Evolutionary conservation across 2,329 filamentous ascomycete species (phyloP), one percentile per base, ranked within the genome.

Genomic region (Microdochium nivale): DNA sequence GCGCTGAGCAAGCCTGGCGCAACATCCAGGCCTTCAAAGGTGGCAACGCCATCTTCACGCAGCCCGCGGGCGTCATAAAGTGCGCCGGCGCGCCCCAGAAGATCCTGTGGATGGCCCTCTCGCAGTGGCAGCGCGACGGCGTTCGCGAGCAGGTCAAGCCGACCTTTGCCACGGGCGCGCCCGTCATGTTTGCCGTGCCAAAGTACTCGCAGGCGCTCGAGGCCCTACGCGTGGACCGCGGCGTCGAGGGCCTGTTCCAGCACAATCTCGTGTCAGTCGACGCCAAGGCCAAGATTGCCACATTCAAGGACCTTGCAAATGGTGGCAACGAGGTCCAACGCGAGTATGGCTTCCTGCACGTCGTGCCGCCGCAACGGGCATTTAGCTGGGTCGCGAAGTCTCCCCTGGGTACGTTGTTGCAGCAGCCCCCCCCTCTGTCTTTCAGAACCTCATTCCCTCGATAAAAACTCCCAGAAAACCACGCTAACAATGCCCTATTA

Each of bases 401-500:
- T 55, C 7, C 69, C 40, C 57, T 66, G 47, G 62, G 63, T 74
- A 25, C 76, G 60, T 54, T 25, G 10, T n/a, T 11, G 2, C 10
- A n/a, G n/a, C n/a, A n/a, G n/a, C 24, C 16, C 30, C 25, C 3
- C 23, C 4, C 7, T n/a, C 40, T 24, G 3, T 37, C 3, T 19
- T 47, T 8, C 16, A 10, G 16, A 21, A 35, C 13, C 5, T 32
- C 10, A 25, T 9, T 48, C 10, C 11, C 19, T 3, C 9, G 16
- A 44, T 4, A 13, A 8, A n/a, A n/a, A n/a, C n/a, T n/a, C n/a
- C n/a, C n/a, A n/a, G n/a, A n/a, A n/a, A n/a, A n/a, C n/a, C n/a
- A n/a, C n/a, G n/a, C 56, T 59, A 50, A 83, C 80, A 67, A 80
- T 82, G 77, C 75, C 77, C 0, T 72, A 79, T 7, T 76, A 81